A percentile compares a stretch with the other conserved stretches of the same genome.
Conservation (phyloP, 73 alveolate genomes). For the Tetrahymena thermophila region DNA sequence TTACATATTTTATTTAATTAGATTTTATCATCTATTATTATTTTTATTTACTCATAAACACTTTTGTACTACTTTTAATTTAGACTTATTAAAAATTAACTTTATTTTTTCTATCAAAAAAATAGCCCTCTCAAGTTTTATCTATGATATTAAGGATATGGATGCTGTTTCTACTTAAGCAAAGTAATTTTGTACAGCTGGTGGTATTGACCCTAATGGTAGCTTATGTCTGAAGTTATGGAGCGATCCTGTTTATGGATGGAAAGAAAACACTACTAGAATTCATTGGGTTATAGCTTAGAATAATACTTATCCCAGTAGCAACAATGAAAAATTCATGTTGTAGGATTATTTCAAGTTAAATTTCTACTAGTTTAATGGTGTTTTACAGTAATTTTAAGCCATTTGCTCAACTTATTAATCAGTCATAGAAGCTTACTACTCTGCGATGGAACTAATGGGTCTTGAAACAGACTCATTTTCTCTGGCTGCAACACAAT, state of each 20-base stretch:
- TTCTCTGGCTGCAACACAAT: background rate
- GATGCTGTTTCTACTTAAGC: background rate
- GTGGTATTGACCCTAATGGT: background rate
- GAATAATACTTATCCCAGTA: background rate
- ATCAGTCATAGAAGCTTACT: background rate
- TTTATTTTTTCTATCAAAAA: background rate
- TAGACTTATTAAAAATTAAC: background rate
- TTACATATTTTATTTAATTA: no score
- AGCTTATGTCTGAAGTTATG: background rate
- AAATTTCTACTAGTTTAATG: background rate
- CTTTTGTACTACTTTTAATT: background rate
- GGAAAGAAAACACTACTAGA: background rate
- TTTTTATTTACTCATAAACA: background rate
- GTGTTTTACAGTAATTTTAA: background rate
- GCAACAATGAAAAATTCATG: background rate
- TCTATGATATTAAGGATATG: background rate
- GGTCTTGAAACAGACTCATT: background rate
- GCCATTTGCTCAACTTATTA: background rate
- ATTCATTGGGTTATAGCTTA: background rate
- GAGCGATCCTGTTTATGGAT: background rate
- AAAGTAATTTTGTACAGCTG: background rate
- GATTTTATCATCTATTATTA: background rate
- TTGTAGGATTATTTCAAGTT: background rate
- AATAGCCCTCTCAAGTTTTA: background rate
- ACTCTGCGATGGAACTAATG: background rate